Base-by-base conservation (phyloP, 225 moss, liverwort and hornwort genomes). In the Straminergon stramineum region DNA sequence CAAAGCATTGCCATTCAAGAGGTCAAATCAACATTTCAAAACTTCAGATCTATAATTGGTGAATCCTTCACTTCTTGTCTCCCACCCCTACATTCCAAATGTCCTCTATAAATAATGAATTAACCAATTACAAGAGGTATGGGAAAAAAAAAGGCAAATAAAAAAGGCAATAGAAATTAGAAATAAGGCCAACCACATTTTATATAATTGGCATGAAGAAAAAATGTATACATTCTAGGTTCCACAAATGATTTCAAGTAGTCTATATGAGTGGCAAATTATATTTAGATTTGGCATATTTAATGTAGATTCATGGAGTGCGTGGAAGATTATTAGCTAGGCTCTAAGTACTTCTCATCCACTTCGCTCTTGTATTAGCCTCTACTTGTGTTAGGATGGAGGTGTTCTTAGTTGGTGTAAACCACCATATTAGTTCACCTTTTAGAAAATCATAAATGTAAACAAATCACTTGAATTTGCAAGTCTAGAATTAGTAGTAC, bases 31-130 rank as follows among this genome's bases (percentile, higher is more conserved):
- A 74, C 41, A 43, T 74, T 45, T 74, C 2, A 74, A 30, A 30
- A 75, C 48, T 75, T 75, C 28, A 30, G 6, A 31, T 75, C 6
- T 11, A 11, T 48, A 18, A 30, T 75, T 48, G 45, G 45, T 1
- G 3, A 45, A 28, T 2, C 10, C 10, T 74, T 41, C 15, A 10
- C 15, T 28, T 9, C 10, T 45, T 74, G 2, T 74, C 1, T 43
- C 5, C 27, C 6, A 73, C 9, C 16, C 0, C 43, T 26, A 15
- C 0, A 0, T 2, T 41, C 8, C 9, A 71, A 71, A 24, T 71
- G 39, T 71, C 3, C 26, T 41, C 1, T 0, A 0, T 41, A 39
- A n/a, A 23, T 24, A 26, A 15, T 71, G 41, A 71, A 71, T 71
- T 71, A 26, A 41, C 26, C 15, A 43, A 28, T 43, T 1, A 43